A percentile compares a stretch with the other conserved stretches of the same genome.
phyloP scores from a whole-genome alignment of 2,329 filamentous ascomycete genomes.

The Ophiocordyceps polyrhachis-furcata region DNA sequence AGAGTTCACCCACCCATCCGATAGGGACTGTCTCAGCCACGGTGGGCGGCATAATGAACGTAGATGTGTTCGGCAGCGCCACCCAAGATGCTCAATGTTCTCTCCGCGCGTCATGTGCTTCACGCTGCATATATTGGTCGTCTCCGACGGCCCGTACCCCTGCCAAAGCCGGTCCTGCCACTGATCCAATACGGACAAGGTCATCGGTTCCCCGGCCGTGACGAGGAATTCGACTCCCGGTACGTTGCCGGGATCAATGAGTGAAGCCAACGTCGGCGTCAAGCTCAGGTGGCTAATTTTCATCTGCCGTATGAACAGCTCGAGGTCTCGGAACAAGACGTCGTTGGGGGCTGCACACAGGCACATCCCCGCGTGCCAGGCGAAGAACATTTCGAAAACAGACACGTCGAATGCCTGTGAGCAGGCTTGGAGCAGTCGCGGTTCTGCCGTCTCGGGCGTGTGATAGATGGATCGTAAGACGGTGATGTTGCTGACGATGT shows the following conservation, averaged over 20 bases:
- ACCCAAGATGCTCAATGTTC: constrained; percentile 58
- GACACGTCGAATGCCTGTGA: constrained; percentile 78
- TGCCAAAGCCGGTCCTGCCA: constrained; percentile 60
- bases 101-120: constrained; percentile 40
- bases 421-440: constrained; percentile 61
- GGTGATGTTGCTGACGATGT: constrained; percentile 58
- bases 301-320: constrained; percentile 43
- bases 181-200: constrained; percentile 44
- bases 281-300: constrained; percentile 63
- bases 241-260: constrained; percentile 50
- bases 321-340: constrained; percentile 53
- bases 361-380: constrained; percentile 62
- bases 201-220: constrained; percentile 66
- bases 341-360: constrained; percentile 62
- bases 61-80: constrained; percentile 58
- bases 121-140: constrained; percentile 73
- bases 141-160: constrained; percentile 72
- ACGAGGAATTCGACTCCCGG: constrained; percentile 59
- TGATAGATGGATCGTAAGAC: constrained; percentile 50
- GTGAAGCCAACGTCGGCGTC: constrained; percentile 66
- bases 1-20: constrained; percentile 65
- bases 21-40: constrained; percentile 37
- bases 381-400: constrained; percentile 78
- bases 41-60: constrained; percentile 37
- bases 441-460: constrained; percentile 14